phyloP scores from a whole-genome alignment of 352 stramenopile species.

The Pythium grandisporangium region DNA sequence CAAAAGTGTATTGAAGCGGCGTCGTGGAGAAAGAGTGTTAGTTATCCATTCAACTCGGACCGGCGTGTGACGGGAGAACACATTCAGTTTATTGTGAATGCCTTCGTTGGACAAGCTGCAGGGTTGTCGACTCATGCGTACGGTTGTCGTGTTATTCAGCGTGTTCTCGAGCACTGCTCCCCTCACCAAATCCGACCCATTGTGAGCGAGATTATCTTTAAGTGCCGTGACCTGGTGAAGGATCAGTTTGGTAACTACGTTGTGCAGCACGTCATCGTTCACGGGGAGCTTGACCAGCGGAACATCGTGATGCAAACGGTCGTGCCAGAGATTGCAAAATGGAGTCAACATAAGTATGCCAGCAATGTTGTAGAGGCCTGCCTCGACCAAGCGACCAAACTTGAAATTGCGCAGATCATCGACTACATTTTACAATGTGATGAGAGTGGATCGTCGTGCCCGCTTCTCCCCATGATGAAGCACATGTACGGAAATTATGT shows the following conservation, averaged over 20 bases:
- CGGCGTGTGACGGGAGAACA: constrained; percentile 63
- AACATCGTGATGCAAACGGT: constrained; percentile 81
- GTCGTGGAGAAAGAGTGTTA: constrained; percentile 37
- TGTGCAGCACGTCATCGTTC: constrained; percentile 97
- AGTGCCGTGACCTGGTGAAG: constrained; percentile 81
- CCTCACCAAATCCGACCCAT: constrained; percentile 88
- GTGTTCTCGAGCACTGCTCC: constrained; percentile 94
- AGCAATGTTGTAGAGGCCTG: constrained; percentile 96
- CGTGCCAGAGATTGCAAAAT: constrained; percentile 81
- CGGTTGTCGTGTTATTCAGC: constrained; percentile 96
- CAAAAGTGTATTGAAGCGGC: constrained; percentile 97
- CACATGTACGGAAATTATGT: constrained; percentile 97
- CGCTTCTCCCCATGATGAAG: constrained; percentile 92
- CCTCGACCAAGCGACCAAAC: constrained; percentile 78
- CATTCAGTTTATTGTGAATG: constrained; percentile 97
- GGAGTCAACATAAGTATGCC: constrained; percentile 94
- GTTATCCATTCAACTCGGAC: constrained; percentile 4
- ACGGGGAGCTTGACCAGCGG: constrained; percentile 82
- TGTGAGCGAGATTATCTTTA: constrained; percentile 90
- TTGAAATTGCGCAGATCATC: constrained; percentile 76
- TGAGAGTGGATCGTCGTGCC: constrained; percentile 54
- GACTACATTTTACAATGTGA: constrained; percentile 72
- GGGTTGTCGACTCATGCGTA: constrained; percentile 95
- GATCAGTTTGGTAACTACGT: constrained; percentile 99
- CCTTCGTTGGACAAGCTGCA: constrained; percentile 89